Evolutionary conservation across 2,329 filamentous ascomycete genomes (phyloP).

Genomic region (Lecanicillium sp.): DNA sequence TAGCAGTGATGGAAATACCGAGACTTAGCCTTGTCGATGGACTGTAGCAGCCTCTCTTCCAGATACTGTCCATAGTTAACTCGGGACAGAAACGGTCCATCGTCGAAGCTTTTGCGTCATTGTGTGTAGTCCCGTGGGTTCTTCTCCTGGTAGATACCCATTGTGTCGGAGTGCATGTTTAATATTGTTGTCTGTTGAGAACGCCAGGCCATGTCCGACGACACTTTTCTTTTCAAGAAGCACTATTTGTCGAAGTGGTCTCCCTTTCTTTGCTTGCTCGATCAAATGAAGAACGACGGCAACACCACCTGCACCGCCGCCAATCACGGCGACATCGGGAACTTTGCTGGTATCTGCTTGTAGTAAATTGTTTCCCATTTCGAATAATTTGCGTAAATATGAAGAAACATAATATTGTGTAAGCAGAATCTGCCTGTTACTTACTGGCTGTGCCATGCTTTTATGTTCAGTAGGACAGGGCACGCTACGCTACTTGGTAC

Average conservation of each 20-base stretch:
- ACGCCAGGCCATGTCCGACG: conserved; percentile 6
- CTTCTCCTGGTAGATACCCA: conserved; percentile 12
- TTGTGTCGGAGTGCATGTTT: conserved; percentile 14
- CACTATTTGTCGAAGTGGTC: neutral
- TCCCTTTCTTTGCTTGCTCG: conserved; percentile 9
- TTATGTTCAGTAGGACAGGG: too few species aligned
- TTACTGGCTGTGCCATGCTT: too few species aligned
- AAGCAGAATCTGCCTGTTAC: too few species aligned
- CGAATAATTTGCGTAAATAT: neutral
- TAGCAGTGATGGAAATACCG: neutral
- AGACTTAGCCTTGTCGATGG: neutral
- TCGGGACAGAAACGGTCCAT: conserved; percentile 12
- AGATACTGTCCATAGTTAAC: conserved; percentile 10
- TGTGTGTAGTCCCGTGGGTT: conserved; percentile 13
- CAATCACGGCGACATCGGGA: conserved; percentile 9
- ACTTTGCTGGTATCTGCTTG: neutral
- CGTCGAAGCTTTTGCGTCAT: conserved; percentile 4
- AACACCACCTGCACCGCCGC: conserved; percentile 11
- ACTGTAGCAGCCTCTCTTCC: neutral
- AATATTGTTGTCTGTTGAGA: conserved; percentile 11
- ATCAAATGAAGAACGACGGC: conserved; percentile 11
- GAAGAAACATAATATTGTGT: neutral
- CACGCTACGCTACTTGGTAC: too few species aligned
- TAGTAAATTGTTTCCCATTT: conserved; percentile 8
- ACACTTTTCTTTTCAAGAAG: conserved; percentile 4